Conservation (phyloP, 306 rosid species). For the Dryas drummondii region DNA sequence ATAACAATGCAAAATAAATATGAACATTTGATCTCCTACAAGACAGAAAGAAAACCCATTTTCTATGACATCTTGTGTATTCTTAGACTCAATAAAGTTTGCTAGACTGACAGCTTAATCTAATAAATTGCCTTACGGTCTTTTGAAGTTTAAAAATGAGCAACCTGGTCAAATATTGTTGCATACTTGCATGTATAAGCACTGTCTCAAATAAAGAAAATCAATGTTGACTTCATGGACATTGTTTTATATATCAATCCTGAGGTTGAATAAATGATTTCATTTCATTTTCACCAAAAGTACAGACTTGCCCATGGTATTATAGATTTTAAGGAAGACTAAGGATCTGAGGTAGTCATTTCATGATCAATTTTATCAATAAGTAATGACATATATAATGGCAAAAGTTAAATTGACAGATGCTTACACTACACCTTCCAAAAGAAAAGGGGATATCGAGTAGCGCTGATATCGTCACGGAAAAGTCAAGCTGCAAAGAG, state of each 20-base stretch:
- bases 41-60: not conserved
- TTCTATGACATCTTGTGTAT: not conserved
- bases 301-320: not conserved
- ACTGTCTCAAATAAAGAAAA: not conserved
- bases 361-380: slow-evolving; percentile 12
- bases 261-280: slow-evolving; percentile 3
- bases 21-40: slow-evolving; percentile 5
- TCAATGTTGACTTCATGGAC: not conserved
- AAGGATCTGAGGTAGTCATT: slow-evolving; percentile 17
- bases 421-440: slow-evolving; percentile 98
- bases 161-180: not conserved
- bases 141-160: not conserved
- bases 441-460: slow-evolving; percentile 94
- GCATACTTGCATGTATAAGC: not conserved
- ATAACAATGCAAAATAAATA: not conserved
- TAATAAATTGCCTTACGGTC: not conserved
- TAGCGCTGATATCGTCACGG: slow-evolving; percentile 82
- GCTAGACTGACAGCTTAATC: slow-evolving; percentile 6
- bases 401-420: slow-evolving; percentile 34
- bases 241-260: not conserved
- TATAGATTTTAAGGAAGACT: not conserved
- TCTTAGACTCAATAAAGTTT: not conserved
- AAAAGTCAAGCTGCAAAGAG: slow-evolving; percentile 89
- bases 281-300: not conserved
- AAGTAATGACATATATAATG: slow-evolving; percentile 13